Evolutionary conservation across 176 grass and related monocot genomes (phyloP), one percentile per base, ranked within the genome.

Genomic region (Rhynchospora breviuscula): DNA sequence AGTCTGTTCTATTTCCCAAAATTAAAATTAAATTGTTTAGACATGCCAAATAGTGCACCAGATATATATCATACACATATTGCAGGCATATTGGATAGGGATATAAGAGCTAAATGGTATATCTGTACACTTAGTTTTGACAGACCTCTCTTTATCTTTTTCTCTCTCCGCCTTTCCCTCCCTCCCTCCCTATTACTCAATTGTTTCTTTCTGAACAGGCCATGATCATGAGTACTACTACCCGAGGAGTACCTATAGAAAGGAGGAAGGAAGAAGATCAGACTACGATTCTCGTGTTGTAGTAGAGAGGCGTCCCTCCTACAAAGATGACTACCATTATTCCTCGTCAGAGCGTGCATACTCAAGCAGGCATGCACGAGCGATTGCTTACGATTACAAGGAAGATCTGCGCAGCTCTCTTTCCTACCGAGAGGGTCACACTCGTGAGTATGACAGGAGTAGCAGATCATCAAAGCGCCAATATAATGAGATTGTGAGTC

Each of bases 201-300:
- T 46, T 59, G 57, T 45, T 23, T 54, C 44, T 79, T 25, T 60
- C 40, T 62, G 33, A 19, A 82, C 79, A 82, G 79, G 79, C 35
- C 79, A 82, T 29, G 79, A 82, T 63, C 72, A 26, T 17, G 72
- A 75, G 10, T 26, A 76, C 21, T 52, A 82, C 63, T 79, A 79
- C 25, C 58, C 79, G 48, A 82, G 63, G 63, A 82, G 48, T 48
- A 76, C 13, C 48, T 76, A 47, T 53, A 76, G 60, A 64, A 82
- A 60, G 79, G 61, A 82, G 63, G 79, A 67, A 67, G 59, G 79
- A 63, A 82, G 79, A 49, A 63, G 44, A n/a, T 25, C 59, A 82
- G 59, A 53, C 43, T 67, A 67, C 2, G 60, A 66, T n/a, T 67
- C 78, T 47, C 29, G 79, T 49, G 79, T 23, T 15, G 15, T 64